These are phyloP conservation scores for Mycena pura DNA, from an alignment of 768 basidiomycete species.

Conservation along the genomic window DNA sequence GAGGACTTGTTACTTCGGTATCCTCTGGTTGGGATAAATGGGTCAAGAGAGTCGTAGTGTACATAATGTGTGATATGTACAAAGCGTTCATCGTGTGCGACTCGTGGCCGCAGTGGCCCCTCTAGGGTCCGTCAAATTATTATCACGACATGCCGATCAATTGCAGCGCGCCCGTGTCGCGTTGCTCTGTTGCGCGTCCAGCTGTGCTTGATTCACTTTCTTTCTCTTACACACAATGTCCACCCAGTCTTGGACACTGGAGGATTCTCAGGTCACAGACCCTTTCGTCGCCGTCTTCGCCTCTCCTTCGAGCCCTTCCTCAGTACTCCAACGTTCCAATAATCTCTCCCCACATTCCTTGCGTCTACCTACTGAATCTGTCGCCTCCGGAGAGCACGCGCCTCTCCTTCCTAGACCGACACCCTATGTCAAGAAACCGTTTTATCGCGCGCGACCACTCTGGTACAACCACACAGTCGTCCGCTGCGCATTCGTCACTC, in stretches of 20 bases:
- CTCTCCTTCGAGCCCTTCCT: conserved; percentile 18
- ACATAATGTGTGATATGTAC: neutral
- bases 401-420: conserved; percentile 10
- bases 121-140: too few relatives aligned
- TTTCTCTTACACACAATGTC: conserved; percentile 20
- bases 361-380: neutral
- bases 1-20: conserved; percentile 52
- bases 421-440: conserved; percentile 47
- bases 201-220: neutral
- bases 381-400: conserved; percentile 13
- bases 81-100: neutral
- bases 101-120: too few relatives aligned
- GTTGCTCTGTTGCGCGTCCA: neutral
- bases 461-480: conserved; percentile 43
- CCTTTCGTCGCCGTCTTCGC: conserved; percentile 25
- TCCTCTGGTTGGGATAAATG: conserved; percentile 34
- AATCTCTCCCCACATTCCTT: conserved; percentile 16
- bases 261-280: conserved; percentile 21
- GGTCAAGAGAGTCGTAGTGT: conserved; percentile 12
- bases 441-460: conserved; percentile 59
- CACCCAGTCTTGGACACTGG: conserved; percentile 14
- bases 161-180: conserved; percentile 16
- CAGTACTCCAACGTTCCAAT: conserved; percentile 14
- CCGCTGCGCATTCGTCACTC: neutral
- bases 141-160: too few relatives aligned